A percentile compares a stretch with the other conserved stretches of the same genome.
phyloP scores from a whole-genome alignment of 2,329 filamentous ascomycete genomes.

The Reticulascus tulasneorum region DNA sequence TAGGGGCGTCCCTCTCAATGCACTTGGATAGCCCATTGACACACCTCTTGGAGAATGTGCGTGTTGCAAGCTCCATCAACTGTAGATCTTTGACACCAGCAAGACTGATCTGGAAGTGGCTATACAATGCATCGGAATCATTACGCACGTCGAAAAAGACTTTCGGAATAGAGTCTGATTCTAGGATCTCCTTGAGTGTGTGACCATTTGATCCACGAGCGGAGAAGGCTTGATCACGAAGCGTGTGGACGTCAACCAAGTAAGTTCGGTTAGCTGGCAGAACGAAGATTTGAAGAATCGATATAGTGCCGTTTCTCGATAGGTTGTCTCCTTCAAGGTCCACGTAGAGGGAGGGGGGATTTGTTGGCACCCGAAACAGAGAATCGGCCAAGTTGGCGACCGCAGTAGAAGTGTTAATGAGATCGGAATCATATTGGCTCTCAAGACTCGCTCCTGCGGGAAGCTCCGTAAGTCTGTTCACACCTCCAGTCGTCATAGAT shows the following conservation, averaged over 20 bases:
- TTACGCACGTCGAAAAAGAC: conserved; percentile 57
- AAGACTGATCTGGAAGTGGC: conserved; percentile 38
- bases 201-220: not conserved
- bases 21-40: conserved; percentile 23
- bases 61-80: conserved; percentile 47
- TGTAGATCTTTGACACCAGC: conserved; percentile 48
- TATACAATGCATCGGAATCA: conserved; percentile 52
- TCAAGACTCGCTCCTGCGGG: too few species aligned
- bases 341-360: conserved; percentile 36
- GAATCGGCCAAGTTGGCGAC: conserved; percentile 15
- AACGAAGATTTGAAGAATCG: conserved; percentile 38
- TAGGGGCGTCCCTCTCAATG: conserved; percentile 23
- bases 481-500: too few species aligned
- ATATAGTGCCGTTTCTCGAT: conserved; percentile 36
- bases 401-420: conserved; percentile 11
- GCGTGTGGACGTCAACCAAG: conserved; percentile 40
- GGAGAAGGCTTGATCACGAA: conserved; percentile 28
- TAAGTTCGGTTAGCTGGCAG: conserved; percentile 25
- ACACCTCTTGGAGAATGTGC: conserved; percentile 6
- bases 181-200: conserved; percentile 37
- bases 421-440: too few species aligned
- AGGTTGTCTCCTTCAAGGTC: conserved; percentile 46
- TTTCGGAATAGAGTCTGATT: conserved; percentile 39
- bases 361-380: conserved; percentile 18
- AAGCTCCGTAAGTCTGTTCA: too few species aligned